Percentiles rank a stretch among this genome's conserved stretches.
These are phyloP conservation scores for Pholiota molesta DNA, from an alignment of 768 basidiomycete species.

Conservation along the genomic window DNA sequence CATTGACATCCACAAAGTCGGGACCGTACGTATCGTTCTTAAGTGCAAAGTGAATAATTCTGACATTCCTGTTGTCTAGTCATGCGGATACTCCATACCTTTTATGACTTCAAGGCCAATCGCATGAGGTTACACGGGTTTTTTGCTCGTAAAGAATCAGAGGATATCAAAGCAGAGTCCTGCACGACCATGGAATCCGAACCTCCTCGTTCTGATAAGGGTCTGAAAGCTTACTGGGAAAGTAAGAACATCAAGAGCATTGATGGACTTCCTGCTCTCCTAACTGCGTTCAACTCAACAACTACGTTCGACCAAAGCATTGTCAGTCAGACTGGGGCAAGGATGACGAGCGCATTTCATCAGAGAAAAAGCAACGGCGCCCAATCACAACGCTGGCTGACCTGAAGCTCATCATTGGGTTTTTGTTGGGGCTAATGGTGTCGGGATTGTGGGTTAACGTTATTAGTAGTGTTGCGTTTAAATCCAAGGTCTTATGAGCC, in stretches of 20 bases:
- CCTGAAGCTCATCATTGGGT: slow-evolving; percentile 11
- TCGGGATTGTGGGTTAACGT: slow-evolving; percentile 17
- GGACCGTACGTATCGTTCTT: slow-evolving; percentile 30
- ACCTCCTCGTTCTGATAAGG: slow-evolving; percentile 33
- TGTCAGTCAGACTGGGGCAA: slow-evolving; percentile 16
- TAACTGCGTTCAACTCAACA: slow-evolving; percentile 17
- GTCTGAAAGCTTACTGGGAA: slow-evolving; percentile 55
- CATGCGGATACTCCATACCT: slow-evolving; percentile 63
- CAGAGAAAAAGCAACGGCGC: background rate
- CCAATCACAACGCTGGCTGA: slow-evolving; percentile 10
- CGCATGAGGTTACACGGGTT: slow-evolving; percentile 48
- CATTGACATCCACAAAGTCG: slow-evolving; percentile 58
- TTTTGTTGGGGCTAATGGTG: slow-evolving; percentile 14
- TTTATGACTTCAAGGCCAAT: slow-evolving; percentile 52
- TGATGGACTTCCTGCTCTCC: slow-evolving; percentile 22
- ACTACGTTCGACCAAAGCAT: slow-evolving; percentile 13
- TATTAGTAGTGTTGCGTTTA: background rate
- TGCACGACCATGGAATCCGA: slow-evolving; percentile 1
- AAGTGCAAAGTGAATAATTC: background rate
- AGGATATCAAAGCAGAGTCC: slow-evolving; percentile 33
- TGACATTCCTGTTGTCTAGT: slow-evolving; percentile 34
- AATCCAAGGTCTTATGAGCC: slow-evolving; percentile 4
- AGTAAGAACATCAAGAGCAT: slow-evolving; percentile 19
- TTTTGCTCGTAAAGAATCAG: slow-evolving; percentile 37
- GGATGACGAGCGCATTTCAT: slow-evolving; percentile 17